Evolutionary conservation across 805 yeast genomes (phyloP).

Genomic region (Dipodascopsis uninucleata): DNA sequence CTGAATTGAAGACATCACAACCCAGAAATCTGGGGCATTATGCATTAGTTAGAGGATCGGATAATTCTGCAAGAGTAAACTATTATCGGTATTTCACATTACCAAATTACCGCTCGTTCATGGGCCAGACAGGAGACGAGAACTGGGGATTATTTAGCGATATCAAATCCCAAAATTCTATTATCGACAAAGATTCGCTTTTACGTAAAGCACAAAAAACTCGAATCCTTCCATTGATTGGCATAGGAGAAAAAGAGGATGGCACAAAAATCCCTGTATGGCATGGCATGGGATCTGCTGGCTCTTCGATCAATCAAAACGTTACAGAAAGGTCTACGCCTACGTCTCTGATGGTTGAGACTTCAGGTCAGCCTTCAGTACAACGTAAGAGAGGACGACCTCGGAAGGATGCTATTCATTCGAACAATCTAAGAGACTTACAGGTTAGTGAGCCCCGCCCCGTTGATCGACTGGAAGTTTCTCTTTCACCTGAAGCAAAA

Average conservation of each 20-base stretch:
- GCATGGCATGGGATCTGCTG: constrained; percentile 3
- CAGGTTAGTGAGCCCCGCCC: no score
- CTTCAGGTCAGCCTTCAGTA: constrained; percentile 1
- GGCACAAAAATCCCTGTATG: constrained; percentile 6
- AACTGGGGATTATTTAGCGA: constrained; percentile 34
- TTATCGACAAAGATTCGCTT: background rate
- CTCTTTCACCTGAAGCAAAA: no score
- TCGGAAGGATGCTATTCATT: constrained; percentile 21
- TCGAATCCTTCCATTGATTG: constrained; percentile 1
- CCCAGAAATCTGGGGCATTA: constrained; percentile 35
- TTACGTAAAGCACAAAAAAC: background rate
- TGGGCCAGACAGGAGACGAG: constrained; percentile 32
- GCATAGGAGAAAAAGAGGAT: background rate
- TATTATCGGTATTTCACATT: constrained; percentile 63
- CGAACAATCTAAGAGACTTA: no score
- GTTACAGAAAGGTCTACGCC: background rate
- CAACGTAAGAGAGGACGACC: constrained; percentile 29
- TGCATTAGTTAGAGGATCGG: constrained; percentile 58
- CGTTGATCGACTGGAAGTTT: no score
- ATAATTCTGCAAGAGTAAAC: constrained; percentile 69
- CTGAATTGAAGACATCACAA: constrained; percentile 30
- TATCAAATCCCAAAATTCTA: constrained; percentile 4
- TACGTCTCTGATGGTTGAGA: background rate
- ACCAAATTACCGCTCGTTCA: constrained; percentile 38
- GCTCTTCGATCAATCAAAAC: background rate